Conservation (phyloP, 345 rosid species). For the Populus alba region DNA sequence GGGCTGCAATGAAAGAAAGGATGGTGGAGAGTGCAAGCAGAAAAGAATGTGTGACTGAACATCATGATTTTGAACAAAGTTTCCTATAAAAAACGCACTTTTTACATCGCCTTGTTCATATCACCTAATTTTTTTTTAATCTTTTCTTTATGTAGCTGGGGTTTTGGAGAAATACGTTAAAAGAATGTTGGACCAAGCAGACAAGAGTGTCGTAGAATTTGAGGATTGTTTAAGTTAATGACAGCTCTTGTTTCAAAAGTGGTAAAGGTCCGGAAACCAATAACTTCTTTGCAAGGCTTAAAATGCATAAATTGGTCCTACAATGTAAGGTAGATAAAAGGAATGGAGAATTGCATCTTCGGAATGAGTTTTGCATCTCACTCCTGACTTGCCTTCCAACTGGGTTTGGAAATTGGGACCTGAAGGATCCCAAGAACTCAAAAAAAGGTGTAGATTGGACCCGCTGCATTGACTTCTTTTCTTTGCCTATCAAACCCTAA, state of each 20-base stretch:
- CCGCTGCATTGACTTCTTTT: slow-evolving; percentile 13
- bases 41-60: background rate
- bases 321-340: background rate
- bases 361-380: background rate
- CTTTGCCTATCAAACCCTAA: background rate
- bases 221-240: background rate
- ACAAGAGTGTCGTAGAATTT: background rate
- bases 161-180: background rate
- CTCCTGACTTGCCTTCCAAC: background rate
- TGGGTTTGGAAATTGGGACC: background rate
- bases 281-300: background rate
- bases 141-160: background rate
- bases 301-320: background rate
- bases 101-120: background rate
- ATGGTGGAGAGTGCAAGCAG: background rate
- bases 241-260: background rate
- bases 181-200: background rate
- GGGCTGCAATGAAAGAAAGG: slow-evolving; percentile 12
- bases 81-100: background rate
- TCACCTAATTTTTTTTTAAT: background rate
- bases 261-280: background rate
- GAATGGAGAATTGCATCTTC: background rate
- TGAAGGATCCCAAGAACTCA: background rate
- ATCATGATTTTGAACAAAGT: background rate
- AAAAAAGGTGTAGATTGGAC: slow-evolving; percentile 10